Conservation (phyloP, 2,329 filamentous ascomycete species). For the Acephala macrosclerotiorum region DNA sequence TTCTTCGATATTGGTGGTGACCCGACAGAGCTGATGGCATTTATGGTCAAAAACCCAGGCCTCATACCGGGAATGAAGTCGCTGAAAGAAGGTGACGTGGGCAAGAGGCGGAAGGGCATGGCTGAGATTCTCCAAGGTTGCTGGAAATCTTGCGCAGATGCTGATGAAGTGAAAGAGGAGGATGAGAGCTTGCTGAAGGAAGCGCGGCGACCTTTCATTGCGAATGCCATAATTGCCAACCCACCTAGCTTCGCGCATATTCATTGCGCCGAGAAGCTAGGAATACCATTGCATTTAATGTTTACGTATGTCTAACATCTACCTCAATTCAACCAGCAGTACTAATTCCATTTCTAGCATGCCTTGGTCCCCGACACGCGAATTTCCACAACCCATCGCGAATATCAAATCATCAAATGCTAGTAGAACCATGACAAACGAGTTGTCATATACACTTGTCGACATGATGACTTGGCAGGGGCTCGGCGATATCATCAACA, state of each 20-base stretch:
- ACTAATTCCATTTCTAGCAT: constrained; percentile 49
- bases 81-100: constrained; percentile 77
- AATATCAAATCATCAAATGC: constrained; percentile 64
- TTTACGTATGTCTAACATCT: constrained; percentile 8
- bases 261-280: constrained; percentile 14
- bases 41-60: constrained; percentile 88
- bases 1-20: constrained; percentile 79
- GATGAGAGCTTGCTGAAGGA: background rate
- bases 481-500: constrained; percentile 12
- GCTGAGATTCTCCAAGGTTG: constrained; percentile 79
- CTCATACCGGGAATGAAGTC: constrained; percentile 82
- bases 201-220: constrained; percentile 2
- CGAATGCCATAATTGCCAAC: constrained; percentile 14
- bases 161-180: constrained; percentile 58
- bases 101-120: constrained; percentile 75
- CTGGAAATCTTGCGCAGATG: constrained; percentile 84
- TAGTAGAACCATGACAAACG: background rate
- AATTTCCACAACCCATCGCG: constrained; percentile 71
- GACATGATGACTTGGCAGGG: constrained; percentile 16
- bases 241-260: constrained; percentile 16
- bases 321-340: background rate
- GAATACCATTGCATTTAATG: constrained; percentile 16
- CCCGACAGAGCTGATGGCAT: constrained; percentile 78
- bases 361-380: constrained; percentile 72
- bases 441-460: background rate